Conservation (phyloP, 768 basidiomycete genomes). For the Tephrocybe sp. region DNA sequence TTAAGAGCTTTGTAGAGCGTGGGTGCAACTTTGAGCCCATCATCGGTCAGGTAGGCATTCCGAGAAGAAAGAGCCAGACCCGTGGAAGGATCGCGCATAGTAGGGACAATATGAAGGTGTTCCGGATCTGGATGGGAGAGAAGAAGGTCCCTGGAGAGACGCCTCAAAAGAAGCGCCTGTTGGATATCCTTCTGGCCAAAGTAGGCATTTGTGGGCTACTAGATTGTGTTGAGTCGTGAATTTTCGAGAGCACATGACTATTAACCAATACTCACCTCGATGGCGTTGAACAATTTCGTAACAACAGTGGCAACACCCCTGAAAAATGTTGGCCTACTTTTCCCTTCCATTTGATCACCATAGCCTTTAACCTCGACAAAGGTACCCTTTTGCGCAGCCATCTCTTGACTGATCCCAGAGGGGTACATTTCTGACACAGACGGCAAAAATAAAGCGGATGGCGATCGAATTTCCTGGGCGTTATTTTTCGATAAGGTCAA, state of each 20-base stretch:
- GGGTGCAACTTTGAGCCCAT: constrained; percentile 65
- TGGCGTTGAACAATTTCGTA: constrained; percentile 90
- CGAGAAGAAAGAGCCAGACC: constrained; percentile 88
- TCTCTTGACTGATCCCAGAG: constrained; percentile 80
- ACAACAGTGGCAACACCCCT: constrained; percentile 94
- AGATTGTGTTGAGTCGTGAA: neutral
- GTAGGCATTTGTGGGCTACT: constrained; percentile 85
- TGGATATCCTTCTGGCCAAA: constrained; percentile 99
- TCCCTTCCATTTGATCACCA: constrained; percentile 91
- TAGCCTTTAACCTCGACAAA: constrained; percentile 93
- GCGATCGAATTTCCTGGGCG: constrained; percentile 29
- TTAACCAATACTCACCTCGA: constrained; percentile 57
- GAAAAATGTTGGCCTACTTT: constrained; percentile 86
- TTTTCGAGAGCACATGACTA: neutral
- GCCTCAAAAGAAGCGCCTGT: constrained; percentile 83
- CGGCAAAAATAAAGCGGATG: constrained; percentile 80
- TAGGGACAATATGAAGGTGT: constrained; percentile 85
- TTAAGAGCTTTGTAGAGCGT: constrained; percentile 68
- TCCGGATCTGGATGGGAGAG: constrained; percentile 70
- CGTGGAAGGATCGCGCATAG: constrained; percentile 61
- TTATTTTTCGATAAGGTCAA: constrained; percentile 19
- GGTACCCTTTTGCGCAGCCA: constrained; percentile 74
- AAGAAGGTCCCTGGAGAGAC: constrained; percentile 76
- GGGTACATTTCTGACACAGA: constrained; percentile 87
- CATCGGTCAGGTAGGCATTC: constrained; percentile 72